phyloP scores from a whole-genome alignment of 2,329 filamentous ascomycete genomes.

The Myotisia sp. region DNA sequence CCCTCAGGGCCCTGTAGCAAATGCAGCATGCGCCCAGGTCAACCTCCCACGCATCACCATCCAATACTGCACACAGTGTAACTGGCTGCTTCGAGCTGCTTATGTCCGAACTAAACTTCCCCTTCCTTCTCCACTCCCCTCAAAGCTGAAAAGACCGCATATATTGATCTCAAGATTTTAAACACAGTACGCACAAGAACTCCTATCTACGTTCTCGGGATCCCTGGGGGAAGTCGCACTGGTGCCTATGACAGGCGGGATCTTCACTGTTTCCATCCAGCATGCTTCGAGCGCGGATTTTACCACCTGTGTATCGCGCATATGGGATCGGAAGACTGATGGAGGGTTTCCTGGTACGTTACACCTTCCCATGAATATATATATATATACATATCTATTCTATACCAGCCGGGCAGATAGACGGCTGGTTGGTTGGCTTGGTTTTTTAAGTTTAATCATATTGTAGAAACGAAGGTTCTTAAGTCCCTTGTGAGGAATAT shows the following conservation, averaged over 20 bases:
- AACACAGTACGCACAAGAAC: conserved; percentile 80
- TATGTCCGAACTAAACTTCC: conserved; percentile 47
- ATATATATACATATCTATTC: background rate
- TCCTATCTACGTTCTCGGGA: conserved; percentile 81
- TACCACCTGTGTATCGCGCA: conserved; percentile 36
- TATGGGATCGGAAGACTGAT: conserved; percentile 82
- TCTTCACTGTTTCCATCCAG: conserved; percentile 60
- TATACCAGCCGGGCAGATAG: too few relatives aligned
- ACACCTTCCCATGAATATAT: background rate
- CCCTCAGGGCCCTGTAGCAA: too few relatives aligned
- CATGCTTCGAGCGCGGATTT: conserved; percentile 16
- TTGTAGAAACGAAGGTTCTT: conserved; percentile 65
- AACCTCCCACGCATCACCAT: conserved; percentile 66
- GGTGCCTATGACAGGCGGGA: conserved; percentile 68
- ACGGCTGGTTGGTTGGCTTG: too few relatives aligned
- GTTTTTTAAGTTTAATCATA: too few relatives aligned
- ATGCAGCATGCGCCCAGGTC: conserved; percentile 13
- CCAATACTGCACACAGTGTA: conserved; percentile 83
- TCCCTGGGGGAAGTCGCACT: conserved; percentile 76
- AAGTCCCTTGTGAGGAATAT: conserved; percentile 73
- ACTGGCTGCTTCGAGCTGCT: conserved; percentile 76
- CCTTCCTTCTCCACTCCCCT: too few relatives aligned
- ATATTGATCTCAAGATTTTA: background rate
- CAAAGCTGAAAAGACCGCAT: background rate
- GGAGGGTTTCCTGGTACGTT: conserved; percentile 65